Percentiles rank a stretch among this genome's conserved stretches.
phyloP scores from a whole-genome alignment of 176 grass and related monocot genomes.

The Carex scoparia region DNA sequence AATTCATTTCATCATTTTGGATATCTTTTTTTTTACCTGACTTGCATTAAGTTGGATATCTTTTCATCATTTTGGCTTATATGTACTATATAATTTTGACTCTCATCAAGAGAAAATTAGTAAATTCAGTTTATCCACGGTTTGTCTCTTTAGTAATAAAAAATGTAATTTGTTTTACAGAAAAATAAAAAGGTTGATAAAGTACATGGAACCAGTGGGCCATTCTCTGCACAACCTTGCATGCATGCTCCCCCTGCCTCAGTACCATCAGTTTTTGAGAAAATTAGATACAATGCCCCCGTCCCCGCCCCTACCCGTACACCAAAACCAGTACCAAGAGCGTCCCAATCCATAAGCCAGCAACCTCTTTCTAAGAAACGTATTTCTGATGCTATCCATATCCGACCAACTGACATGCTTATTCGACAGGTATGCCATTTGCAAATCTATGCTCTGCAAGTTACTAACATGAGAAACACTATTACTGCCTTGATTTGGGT shows the following conservation, averaged over 20 bases:
- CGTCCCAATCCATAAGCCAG: not conserved
- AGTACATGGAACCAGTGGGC: not conserved
- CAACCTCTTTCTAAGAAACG: not conserved
- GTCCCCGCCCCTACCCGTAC: not conserved
- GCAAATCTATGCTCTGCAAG: not conserved
- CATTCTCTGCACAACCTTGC: not conserved
- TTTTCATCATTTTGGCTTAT: not conserved
- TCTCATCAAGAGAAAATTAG: too few species aligned
- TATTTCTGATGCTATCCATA: conserved; percentile 21
- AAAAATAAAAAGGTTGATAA: conserved; percentile 6
- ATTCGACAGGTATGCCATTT: conserved; percentile 1
- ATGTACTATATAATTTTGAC: too few species aligned
- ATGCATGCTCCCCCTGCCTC: not conserved
- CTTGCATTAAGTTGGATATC: not conserved
- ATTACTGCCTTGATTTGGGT: conserved; percentile 10
- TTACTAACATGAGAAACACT: not conserved
- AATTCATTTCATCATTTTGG: not conserved
- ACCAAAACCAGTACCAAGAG: not conserved
- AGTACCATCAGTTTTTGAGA: not conserved
- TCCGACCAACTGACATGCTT: conserved; percentile 25
- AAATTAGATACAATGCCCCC: not conserved
- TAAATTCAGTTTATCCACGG: too few species aligned
- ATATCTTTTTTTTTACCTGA: not conserved
- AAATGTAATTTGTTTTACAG: not conserved
- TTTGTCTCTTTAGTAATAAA: too few species aligned